Evolutionary conservation across 169 alveolate species (phyloP).

Genomic region (Plasmodium relictum): DNA sequence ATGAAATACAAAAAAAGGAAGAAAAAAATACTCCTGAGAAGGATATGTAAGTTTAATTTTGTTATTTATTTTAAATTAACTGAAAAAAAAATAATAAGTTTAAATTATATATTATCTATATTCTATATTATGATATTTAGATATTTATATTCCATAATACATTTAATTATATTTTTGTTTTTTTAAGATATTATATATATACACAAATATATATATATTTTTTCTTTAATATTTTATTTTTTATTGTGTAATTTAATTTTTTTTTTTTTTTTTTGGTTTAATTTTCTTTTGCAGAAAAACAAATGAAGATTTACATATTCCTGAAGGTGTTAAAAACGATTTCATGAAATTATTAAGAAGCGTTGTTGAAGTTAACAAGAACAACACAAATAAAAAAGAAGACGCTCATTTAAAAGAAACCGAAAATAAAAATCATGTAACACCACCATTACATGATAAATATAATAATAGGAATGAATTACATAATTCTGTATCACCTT

Average conservation of each 20-base stretch:
- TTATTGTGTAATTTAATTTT: slow-evolving; percentile 1
- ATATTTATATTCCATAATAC: too few relatives aligned
- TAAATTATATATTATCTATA: too few relatives aligned
- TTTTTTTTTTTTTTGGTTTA: too few relatives aligned
- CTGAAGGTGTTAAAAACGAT: slow-evolving; percentile 62
- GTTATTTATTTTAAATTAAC: too few relatives aligned
- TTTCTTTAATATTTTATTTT: not conserved
- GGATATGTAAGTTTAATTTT: slow-evolving; percentile 22
- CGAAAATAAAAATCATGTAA: slow-evolving; percentile 13
- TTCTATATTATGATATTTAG: too few relatives aligned
- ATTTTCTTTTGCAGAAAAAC: slow-evolving; percentile 25
- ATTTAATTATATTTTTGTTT: slow-evolving; percentile 5
- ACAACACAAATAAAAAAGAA: slow-evolving; percentile 8
- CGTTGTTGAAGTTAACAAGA: slow-evolving; percentile 41
- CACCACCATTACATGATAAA: slow-evolving; percentile 16
- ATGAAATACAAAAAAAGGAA: slow-evolving; percentile 12
- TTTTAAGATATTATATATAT: not conserved
- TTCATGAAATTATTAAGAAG: slow-evolving; percentile 41
- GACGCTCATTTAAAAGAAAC: slow-evolving; percentile 8
- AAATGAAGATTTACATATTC: slow-evolving; percentile 57
- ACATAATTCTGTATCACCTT: slow-evolving; percentile 27
- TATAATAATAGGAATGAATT: slow-evolving; percentile 7
- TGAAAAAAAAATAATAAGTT: too few relatives aligned
- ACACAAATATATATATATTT: not conserved
- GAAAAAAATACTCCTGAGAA: not conserved